Conservation (phyloP, 106 monocot genomes). For the Ottelia alismoides region DNA sequence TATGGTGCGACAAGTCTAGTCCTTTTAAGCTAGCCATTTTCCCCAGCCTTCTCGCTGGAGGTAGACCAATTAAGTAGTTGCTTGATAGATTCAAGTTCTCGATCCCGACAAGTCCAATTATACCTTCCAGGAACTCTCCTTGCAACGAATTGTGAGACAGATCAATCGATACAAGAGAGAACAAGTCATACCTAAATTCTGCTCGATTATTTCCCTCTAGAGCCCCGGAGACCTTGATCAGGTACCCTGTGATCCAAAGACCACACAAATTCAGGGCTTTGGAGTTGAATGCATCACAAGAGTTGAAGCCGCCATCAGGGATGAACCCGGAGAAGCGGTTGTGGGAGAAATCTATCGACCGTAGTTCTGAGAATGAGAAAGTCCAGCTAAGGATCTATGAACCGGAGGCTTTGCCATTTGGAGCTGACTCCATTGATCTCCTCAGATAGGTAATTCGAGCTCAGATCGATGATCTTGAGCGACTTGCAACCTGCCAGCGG, state of each 20-base stretch:
- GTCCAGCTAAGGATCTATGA: conserved; percentile 64
- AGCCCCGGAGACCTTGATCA: conserved; percentile 13
- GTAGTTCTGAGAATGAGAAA: conserved; percentile 67
- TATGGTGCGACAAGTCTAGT: conserved; percentile 67
- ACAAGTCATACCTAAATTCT: conserved; percentile 41
- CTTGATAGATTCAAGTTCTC: conserved; percentile 60
- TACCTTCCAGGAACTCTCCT: conserved; percentile 61
- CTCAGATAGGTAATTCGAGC: conserved; percentile 44
- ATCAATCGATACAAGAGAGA: conserved; percentile 49
- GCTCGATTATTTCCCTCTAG: conserved; percentile 19
- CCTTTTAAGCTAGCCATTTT: conserved; percentile 35
- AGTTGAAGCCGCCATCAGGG: conserved; percentile 57
- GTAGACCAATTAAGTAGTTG: conserved; percentile 46
- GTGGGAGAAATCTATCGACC: conserved; percentile 55
- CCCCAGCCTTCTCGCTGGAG: conserved; percentile 24
- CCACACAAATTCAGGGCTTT: neutral
- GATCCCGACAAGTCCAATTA: conserved; percentile 42
- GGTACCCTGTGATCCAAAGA: neutral
- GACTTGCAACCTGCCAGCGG: conserved; percentile 87
- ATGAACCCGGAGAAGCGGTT: conserved; percentile 74
- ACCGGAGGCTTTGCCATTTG: conserved; percentile 64
- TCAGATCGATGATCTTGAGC: conserved; percentile 58
- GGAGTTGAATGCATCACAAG: conserved; percentile 35
- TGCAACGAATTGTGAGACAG: conserved; percentile 38
- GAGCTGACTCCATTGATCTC: conserved; percentile 74